Conservation (phyloP, 2,329 filamentous ascomycete genomes). For the Teratosphaeria zuluensis region DNA sequence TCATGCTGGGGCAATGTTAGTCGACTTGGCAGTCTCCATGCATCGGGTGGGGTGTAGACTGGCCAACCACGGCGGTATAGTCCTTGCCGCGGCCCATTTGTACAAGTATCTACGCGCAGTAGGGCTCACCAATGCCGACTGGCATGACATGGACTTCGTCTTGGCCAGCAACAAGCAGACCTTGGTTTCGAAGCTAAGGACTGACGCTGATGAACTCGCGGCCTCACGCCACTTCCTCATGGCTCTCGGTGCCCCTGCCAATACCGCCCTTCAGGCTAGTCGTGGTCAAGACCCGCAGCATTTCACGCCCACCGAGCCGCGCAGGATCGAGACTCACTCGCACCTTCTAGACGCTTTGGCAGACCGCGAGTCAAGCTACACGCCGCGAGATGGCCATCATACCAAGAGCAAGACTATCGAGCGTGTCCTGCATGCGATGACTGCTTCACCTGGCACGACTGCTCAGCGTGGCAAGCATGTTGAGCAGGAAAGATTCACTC, state of each 20-base stretch:
- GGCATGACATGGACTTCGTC: constrained; percentile 9
- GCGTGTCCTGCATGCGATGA: constrained; percentile 1
- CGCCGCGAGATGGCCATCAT: not conserved
- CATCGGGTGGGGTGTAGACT: not conserved
- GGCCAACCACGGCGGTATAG: not conserved
- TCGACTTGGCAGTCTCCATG: constrained; percentile 2
- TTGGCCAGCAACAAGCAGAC: constrained; percentile 1
- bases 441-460: too few relatives aligned
- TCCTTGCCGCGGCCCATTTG: constrained; percentile 5
- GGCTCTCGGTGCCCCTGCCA: not conserved
- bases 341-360: not conserved
- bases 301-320: not conserved
- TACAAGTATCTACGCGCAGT: constrained; percentile 1
- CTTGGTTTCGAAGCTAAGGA: not conserved
- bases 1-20: constrained; percentile 1
- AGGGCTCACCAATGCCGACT: constrained; percentile 1
- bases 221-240: not conserved
- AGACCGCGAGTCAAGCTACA: not conserved
- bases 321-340: not conserved
- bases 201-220: too few relatives aligned
- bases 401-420: constrained; percentile 2
- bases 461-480: not conserved
- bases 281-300: too few relatives aligned
- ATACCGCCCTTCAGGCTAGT: too few relatives aligned
- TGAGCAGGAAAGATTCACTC: constrained; percentile 1